These are phyloP conservation scores for Kuraishia borneana DNA, from an alignment of 805 yeast species.

Conservation along the genomic window DNA sequence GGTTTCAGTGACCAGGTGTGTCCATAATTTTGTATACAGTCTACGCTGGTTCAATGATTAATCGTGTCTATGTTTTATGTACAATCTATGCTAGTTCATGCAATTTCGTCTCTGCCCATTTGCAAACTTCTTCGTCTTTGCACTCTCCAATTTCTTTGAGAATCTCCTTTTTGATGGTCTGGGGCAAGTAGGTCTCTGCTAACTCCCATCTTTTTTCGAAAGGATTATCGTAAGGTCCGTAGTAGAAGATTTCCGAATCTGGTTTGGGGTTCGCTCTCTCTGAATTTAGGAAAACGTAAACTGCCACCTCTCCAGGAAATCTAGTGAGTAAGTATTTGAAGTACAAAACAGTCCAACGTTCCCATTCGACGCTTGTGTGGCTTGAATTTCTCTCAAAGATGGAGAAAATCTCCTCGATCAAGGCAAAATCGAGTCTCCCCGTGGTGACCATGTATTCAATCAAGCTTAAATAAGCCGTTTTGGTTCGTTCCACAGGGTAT, in stretches of 20 bases:
- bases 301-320: constrained; percentile 11
- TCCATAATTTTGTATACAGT: too few species aligned
- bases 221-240: constrained; percentile 14
- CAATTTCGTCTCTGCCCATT: too few species aligned
- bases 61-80: too few species aligned
- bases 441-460: constrained; percentile 16
- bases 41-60: too few species aligned
- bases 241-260: constrained; percentile 3
- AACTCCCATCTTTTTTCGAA: constrained; percentile 13
- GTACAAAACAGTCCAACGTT: constrained; percentile 16
- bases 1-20: too few species aligned
- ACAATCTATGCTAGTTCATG: too few species aligned
- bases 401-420: constrained; percentile 11
- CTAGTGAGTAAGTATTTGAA: constrained; percentile 18
- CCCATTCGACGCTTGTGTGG: constrained; percentile 14
- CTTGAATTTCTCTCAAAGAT: constrained; percentile 5
- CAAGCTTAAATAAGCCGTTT: constrained; percentile 15
- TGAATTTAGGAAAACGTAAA: constrained; percentile 11
- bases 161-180: constrained; percentile 8
- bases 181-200: constrained; percentile 10
- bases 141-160: constrained; percentile 17
- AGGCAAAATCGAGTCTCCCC: constrained; percentile 11
- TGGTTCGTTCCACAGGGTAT: constrained; percentile 10
- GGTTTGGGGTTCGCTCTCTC: neutral
- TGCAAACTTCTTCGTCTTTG: too few species aligned